Base-by-base conservation (phyloP, 306 rosid species). In the Quillaja saponaria region DNA sequence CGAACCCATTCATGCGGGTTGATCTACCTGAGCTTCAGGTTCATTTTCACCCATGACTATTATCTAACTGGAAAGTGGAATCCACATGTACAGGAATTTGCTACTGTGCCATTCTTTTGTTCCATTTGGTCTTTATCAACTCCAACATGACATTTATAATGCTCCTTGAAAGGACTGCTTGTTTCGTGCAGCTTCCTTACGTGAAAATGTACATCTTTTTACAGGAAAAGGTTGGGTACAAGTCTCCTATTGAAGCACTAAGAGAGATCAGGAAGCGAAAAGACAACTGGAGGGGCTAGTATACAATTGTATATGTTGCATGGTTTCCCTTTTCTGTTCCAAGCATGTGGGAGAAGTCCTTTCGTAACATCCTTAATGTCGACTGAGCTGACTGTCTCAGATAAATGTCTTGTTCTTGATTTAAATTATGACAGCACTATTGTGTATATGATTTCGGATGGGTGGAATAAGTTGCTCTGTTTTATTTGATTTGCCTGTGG, bases 201-300 rank as follows among this genome's bases (percentile, higher is more conserved):
- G n/a, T n/a, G n/a, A n/a, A n/a, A n/a, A n/a, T n/a, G n/a, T 55
- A 18, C 47, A 0, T 49, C 15, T 48, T 48, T 40, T 51, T 10
- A n/a, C 78, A 86, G 95, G 84, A 78, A 74, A 86, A 37, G 61
- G 77, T 86, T 14, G 80, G 85, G 0, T 44, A 78, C 70, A 64
- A 61, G 40, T 79, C 90, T 34, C 94, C 90, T 0, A 84, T 87
- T n/a, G 84, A 87, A 68, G 80, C 95, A 42, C 45, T 87, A 6
- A 49, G 67, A 40, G 95, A 87, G 74, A 81, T 85, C 48, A 55
- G 97, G 72, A 80, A 64, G 77, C 33, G 65, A 46, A 90, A 90
- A 75, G 94, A 81, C 81, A 81, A 73, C 49, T 87, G 97, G 97
- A 82, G 74, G 72, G 90, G 95, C n/a, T n/a, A n/a, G n/a, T n/a